phyloP scores from a whole-genome alignment of 441 rosid species.

The Sinapis alba region DNA sequence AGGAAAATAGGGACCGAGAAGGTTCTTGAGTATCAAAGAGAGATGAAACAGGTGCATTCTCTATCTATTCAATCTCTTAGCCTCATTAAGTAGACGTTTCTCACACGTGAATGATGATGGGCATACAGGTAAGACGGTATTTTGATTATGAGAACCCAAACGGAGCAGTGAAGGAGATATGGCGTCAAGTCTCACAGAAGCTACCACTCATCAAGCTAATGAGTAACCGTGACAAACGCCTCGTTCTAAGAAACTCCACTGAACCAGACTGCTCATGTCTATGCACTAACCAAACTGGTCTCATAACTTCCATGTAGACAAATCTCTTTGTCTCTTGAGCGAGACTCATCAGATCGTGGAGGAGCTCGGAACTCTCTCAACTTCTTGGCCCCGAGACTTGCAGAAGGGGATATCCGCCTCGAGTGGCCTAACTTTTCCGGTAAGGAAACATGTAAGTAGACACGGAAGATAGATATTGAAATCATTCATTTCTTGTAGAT shows the following conservation, averaged over 20 bases:
- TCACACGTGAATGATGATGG: neutral
- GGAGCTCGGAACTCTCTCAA: slow-evolving; percentile 19
- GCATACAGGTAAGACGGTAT: slow-evolving; percentile 66
- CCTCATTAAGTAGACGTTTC: neutral
- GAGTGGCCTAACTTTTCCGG: neutral
- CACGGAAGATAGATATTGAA: slow-evolving; percentile 22
- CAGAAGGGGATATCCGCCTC: slow-evolving; percentile 1
- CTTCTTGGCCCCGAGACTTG: neutral
- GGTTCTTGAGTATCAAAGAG: slow-evolving; percentile 77
- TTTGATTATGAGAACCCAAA: slow-evolving; percentile 65
- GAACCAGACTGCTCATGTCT: slow-evolving; percentile 77
- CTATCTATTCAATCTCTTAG: neutral
- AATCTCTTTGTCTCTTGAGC: neutral
- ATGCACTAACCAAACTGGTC: slow-evolving; percentile 76
- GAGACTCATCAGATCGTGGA: slow-evolving; percentile 11
- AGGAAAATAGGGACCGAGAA: slow-evolving; percentile 52
- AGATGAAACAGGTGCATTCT: slow-evolving; percentile 51
- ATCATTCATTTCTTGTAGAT: slow-evolving; percentile 32
- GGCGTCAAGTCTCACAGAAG: slow-evolving; percentile 85
- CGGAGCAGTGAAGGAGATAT: slow-evolving; percentile 86
- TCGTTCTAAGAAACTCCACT: slow-evolving; percentile 49
- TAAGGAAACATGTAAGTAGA: neutral
- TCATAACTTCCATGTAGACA: slow-evolving; percentile 47
- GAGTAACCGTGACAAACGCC: slow-evolving; percentile 84
- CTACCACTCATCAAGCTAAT: slow-evolving; percentile 76